Base-by-base conservation (phyloP, 768 basidiomycete species). In the Leucocoprinus leucothites region DNA sequence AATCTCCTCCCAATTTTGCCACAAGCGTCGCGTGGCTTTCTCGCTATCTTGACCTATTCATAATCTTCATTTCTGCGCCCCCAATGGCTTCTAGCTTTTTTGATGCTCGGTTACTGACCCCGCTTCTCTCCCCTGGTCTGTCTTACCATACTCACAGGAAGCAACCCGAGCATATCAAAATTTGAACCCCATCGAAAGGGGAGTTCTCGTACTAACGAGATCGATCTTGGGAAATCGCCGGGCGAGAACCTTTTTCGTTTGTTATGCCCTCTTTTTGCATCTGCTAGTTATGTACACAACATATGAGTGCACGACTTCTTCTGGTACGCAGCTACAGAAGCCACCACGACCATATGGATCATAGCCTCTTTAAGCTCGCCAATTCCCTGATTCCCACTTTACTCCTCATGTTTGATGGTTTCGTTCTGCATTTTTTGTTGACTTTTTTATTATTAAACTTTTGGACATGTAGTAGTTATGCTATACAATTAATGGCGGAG, bases 161-260 rank as follows among this genome's bases (percentile, higher is more conserved):
- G 93, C 94, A 26, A 89, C 90, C n/a, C 76, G 94, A 54, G 96
- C 93, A 1, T 94, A 96, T 52, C 86, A 93, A 62, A 88, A 86
- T 24, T 78, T 98, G 41, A 96, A 98, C 65, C 91, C 92, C 1
- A 76, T 97, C 9, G 97, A 99, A 69, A 82, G 94, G 19, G 86
- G 87, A 16, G 86, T 97, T 1, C 85, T 98, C 51, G 78, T 82
- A 21, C 75, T 98, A 14, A 96, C 97, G 0, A 85, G 89, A 48
- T 79, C 85, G 9, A 87, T 98, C 50, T 81, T 98, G 24, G 90
- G 92, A 40, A 94, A 93, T 65, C 87, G 94, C 25, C 82, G 93
- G 14, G 86, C 94, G n/a, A 78, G 97, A 63, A 88, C 87, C 18
- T 81, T 90, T 41, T 98, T 98, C 67, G 85, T 98, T 57, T 75